Evolutionary conservation across 1,284 basidiomycete genomes (phyloP), one percentile per base, ranked within the genome.

Genomic region (Somion occarium): DNA sequence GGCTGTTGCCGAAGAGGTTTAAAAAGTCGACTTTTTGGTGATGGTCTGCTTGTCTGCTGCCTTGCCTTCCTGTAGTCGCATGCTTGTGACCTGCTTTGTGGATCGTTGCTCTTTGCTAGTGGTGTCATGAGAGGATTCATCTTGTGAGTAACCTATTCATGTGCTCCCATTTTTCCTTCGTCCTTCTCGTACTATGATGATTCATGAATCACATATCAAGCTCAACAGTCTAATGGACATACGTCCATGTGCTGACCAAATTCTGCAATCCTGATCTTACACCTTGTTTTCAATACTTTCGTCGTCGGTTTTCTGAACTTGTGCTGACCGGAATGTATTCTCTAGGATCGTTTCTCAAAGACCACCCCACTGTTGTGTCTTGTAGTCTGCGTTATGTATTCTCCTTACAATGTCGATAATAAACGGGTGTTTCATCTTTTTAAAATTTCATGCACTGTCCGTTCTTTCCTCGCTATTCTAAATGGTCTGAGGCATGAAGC

Each of bases 161-260:
- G 9, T 44, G 43, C 24, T 13, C 9, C 18, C 19, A 44, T 13
- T 19, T 44, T 44, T 9, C 7, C 30, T 34, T 34, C 30, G 30
- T 9, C 39, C n/a, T 9, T 11, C 23, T 5, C 24, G n/a, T 12
- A 23, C 37, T 44, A 58, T 59, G 63, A 64, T 64, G 62, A 64
- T 44, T 41, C 7, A 20, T 50, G 56, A 48, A 59, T 59, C 60
- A 62, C 55, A 60, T 56, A 61, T 62, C 63, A 64, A 64, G 63
- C 63, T 64, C 63, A 64, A 64, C 63, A 64, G 62, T 63, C 63
- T 61, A 46, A 64, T 62, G 63, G 61, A 56, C 46, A 38, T 52
- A 13, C 38, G 53, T 60, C 60, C 63, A 62, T 49, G 27, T 63
- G 63, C 59, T 60, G 63, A 64, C 56, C 47, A 46, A 44, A 59